Percentiles rank a stretch among this genome's conserved stretches.
Conservation (phyloP, 179 eudicot species). For the Beta corolliflora region DNA sequence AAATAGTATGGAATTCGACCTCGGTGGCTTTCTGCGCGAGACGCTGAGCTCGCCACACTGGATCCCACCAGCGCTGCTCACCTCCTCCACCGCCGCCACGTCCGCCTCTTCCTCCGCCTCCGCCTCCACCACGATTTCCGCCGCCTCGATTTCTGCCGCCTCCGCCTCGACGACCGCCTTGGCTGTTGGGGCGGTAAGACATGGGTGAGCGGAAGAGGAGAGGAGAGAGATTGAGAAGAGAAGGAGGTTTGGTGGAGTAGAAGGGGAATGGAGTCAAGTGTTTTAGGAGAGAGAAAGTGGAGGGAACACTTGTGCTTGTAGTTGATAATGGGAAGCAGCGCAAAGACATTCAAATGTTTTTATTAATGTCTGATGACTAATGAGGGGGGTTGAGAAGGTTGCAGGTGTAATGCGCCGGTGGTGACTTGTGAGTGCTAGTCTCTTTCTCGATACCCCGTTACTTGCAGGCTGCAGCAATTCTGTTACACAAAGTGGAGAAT, state of each 20-base stretch:
- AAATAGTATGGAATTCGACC: slow-evolving; percentile 34
- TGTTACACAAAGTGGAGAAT: no score
- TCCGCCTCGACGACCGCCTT: slow-evolving; percentile 75
- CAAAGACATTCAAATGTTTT: slow-evolving; percentile 37
- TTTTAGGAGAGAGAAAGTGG: slow-evolving; percentile 23
- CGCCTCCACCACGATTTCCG: slow-evolving; percentile 34
- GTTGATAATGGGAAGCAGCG: slow-evolving; percentile 27
- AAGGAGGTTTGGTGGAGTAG: neutral
- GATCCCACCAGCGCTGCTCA: slow-evolving; percentile 99
- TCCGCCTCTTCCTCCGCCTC: slow-evolving; percentile 47
- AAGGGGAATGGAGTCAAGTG: slow-evolving; percentile 12
- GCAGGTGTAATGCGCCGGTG: neutral
- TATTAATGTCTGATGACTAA: neutral
- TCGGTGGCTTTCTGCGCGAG: slow-evolving; percentile 65
- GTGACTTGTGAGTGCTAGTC: no score
- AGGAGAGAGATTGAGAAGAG: slow-evolving; percentile 15
- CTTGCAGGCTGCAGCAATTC: no score
- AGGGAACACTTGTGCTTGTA: neutral
- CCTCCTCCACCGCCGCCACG: slow-evolving; percentile 65
- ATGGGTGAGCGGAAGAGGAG: slow-evolving; percentile 34
- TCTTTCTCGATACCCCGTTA: no score
- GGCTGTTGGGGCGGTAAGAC: slow-evolving; percentile 82
- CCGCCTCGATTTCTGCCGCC: slow-evolving; percentile 54
- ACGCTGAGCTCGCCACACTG: slow-evolving; percentile 95
- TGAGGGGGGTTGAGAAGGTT: neutral